A percentile compares a stretch with the other conserved stretches of the same genome.
phyloP scores from a whole-genome alignment of 352 stramenopile genomes.

The Pythium aquatile region DNA sequence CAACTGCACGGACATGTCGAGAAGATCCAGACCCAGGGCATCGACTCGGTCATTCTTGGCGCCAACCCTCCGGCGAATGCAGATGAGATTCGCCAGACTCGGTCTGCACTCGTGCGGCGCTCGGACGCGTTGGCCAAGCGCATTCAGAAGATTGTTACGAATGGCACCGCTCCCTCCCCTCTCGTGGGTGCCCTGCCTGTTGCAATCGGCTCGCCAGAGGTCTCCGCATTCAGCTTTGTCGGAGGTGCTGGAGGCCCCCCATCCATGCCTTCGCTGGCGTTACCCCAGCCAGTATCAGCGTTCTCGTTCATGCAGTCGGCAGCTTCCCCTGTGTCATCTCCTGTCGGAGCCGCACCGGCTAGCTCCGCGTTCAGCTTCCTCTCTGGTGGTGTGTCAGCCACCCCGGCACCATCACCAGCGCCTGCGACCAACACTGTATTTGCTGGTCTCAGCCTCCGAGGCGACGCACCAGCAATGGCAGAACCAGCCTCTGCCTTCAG shows the following conservation, averaged over 20 bases:
- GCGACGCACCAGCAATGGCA: constrained; percentile 17
- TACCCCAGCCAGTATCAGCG: constrained; percentile 9
- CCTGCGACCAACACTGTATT: constrained; percentile 42
- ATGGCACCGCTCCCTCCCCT: constrained; percentile 19
- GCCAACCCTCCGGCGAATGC: constrained; percentile 61
- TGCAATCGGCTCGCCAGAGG: constrained; percentile 23
- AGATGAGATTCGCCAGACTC: constrained; percentile 66
- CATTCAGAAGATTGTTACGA: constrained; percentile 48
- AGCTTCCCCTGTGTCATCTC: constrained; percentile 10
- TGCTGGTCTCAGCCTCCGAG: constrained; percentile 48
- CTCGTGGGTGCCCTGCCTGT: not conserved
- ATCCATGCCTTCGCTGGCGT: constrained; percentile 11
- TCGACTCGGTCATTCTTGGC: constrained; percentile 78
- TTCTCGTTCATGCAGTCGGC: constrained; percentile 30
- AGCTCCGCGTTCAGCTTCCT: constrained; percentile 31
- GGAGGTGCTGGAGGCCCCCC: constrained; percentile 14
- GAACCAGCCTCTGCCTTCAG: constrained; percentile 48
- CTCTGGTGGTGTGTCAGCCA: not conserved
- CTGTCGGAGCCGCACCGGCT: constrained; percentile 17
- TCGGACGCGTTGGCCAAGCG: constrained; percentile 60
- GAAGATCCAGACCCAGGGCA: constrained; percentile 78
- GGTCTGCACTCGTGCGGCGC: constrained; percentile 63
- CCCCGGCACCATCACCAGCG: constrained; percentile 5
- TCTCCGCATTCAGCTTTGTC: constrained; percentile 62
- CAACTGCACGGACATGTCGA: constrained; percentile 74